Evolutionary conservation across 73 alveolate species (phyloP).

Genomic region (Paraurostyla sp.): DNA sequence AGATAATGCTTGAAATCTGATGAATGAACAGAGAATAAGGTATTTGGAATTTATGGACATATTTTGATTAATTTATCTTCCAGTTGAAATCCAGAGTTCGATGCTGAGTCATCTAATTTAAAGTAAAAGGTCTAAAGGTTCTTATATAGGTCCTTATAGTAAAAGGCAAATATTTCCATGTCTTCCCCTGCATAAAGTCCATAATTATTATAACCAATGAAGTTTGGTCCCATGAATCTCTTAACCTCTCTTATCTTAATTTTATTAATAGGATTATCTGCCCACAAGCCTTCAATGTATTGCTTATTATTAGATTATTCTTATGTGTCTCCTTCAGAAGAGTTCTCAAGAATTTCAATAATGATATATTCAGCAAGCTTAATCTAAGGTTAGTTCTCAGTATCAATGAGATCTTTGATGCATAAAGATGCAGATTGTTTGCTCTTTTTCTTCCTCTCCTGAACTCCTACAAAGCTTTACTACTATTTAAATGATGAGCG

Average conservation of each 20-base stretch:
- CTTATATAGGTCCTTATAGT: conserved; percentile 35
- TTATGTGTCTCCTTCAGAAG: neutral
- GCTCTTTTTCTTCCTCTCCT: neutral
- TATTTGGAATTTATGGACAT: conserved; percentile 5
- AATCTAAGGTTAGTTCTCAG: neutral
- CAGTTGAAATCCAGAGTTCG: neutral
- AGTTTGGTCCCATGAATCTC: neutral
- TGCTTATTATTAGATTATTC: neutral
- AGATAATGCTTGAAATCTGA: conserved; percentile 27
- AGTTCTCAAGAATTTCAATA: neutral
- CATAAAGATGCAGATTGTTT: neutral
- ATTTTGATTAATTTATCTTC: neutral
- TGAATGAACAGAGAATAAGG: conserved; percentile 30
- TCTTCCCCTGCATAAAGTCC: conserved; percentile 25
- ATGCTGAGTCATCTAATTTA: neutral
- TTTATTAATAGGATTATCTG: neutral
- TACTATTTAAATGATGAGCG: too few relatives aligned
- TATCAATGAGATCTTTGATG: neutral
- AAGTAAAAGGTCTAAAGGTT: conserved; percentile 10
- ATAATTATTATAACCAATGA: neutral
- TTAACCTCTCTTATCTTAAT: neutral
- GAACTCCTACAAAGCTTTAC: neutral
- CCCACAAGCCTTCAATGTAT: neutral
- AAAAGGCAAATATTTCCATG: neutral
- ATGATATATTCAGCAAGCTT: conserved; percentile 18